phyloP scores from a whole-genome alignment of 352 stramenopile genomes.

The Globisporangium heterothallicum region DNA sequence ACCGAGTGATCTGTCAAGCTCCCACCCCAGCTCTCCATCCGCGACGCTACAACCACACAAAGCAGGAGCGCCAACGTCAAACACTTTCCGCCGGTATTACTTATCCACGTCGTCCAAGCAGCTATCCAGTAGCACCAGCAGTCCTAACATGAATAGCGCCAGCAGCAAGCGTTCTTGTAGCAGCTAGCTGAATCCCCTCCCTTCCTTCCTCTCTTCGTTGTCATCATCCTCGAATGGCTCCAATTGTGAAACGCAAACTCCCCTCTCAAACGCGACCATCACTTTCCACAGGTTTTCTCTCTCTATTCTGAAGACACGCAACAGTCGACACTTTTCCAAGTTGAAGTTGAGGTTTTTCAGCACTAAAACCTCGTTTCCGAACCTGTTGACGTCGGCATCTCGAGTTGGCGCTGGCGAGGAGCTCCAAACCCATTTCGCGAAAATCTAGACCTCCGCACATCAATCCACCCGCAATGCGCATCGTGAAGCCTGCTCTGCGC shows the following conservation, averaged over 20 bases:
- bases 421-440: constrained; percentile 6
- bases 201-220: neutral
- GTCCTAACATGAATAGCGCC: neutral
- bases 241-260: constrained; percentile 6
- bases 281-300: constrained; percentile 2
- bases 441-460: neutral
- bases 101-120: constrained; percentile 17
- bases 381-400: neutral
- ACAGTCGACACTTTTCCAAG: too few species aligned
- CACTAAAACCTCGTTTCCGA: constrained; percentile 9
- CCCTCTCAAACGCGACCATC: constrained; percentile 6
- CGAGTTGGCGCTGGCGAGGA: neutral
- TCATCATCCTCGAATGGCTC: neutral
- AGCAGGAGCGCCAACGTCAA: constrained; percentile 14
- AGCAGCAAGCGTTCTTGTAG: neutral
- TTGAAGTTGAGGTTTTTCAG: constrained; percentile 24
- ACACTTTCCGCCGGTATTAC: constrained; percentile 36
- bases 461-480: constrained; percentile 2
- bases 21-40: neutral
- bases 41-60: neutral
- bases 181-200: neutral
- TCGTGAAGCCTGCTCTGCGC: constrained; percentile 1
- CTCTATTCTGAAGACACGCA: neutral
- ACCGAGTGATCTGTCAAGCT: constrained; percentile 6
- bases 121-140: constrained; percentile 12